Conservation (phyloP, 805 yeast species). For the Ogataea methanolica region DNA sequence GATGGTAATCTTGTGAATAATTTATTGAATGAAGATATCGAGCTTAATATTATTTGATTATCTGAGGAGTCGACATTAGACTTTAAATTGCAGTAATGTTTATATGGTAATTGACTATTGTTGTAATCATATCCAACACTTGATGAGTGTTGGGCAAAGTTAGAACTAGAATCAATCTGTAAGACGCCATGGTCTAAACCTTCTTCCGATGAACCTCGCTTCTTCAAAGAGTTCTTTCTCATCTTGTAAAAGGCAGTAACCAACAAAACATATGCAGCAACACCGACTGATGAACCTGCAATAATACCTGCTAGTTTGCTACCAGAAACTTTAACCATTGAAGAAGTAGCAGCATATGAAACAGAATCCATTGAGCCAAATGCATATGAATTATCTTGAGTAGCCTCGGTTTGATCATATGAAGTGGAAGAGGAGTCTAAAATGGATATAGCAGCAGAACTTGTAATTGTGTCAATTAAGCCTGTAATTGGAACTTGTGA, state of each 20-base stretch:
- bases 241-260: slow-evolving; percentile 51
- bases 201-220: slow-evolving; percentile 8
- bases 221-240: slow-evolving; percentile 26
- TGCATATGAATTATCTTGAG: slow-evolving; percentile 4
- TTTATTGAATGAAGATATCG: slow-evolving; percentile 15
- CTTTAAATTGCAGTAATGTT: neutral
- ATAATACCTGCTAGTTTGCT: slow-evolving; percentile 68
- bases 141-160: slow-evolving; percentile 3
- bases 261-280: slow-evolving; percentile 55
- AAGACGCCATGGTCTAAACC: slow-evolving; percentile 8
- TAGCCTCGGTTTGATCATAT: slow-evolving; percentile 3
- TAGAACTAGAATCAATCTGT: slow-evolving; percentile 3
- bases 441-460: slow-evolving; percentile 8
- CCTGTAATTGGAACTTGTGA: slow-evolving; percentile 56
- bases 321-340: slow-evolving; percentile 12
- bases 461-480: slow-evolving; percentile 21
- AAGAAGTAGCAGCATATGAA: slow-evolving; percentile 10
- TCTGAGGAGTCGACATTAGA: slow-evolving; percentile 3
- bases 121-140: neutral
- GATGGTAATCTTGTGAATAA: slow-evolving; percentile 8
- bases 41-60: slow-evolving; percentile 2
- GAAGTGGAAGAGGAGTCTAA: slow-evolving; percentile 5
- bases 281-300: slow-evolving; percentile 79
- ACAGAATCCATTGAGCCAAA: slow-evolving; percentile 27
- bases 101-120: neutral